Evolutionary conservation across 176 grass and related monocot species (phyloP), one percentile per base, ranked within the genome.

Genomic region (Panicum miliaceum): DNA sequence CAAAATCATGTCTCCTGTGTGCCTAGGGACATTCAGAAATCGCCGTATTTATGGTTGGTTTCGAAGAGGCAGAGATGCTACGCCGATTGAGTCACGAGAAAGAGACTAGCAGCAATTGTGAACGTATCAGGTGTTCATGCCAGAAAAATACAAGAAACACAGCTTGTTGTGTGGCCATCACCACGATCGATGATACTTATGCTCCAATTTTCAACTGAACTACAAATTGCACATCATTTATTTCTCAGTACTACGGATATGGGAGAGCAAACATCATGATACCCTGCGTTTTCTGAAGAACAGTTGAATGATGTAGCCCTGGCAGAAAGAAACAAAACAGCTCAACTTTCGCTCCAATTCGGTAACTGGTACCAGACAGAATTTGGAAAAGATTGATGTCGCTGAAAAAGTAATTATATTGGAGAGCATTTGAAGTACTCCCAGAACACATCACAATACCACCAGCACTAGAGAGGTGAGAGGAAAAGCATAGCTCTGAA

Each of bases 41-140:
- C 16, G 27, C 61, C 16, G 42, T 79, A 16, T 72, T 80, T 86
- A 73, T 64, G 84, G 43, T 80, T 86, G 67, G 62, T 79, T 80
- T 29, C 46, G 36, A 35, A 8, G 23, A 8, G 8, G 11, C 5
- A 5, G 32, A 16, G 48, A 15, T 74, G 38, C 32, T 18, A 53
- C 36, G 35, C n/a, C 1, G 37, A 77, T 73, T 25, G 25, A 80
- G 12, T 71, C 58, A 54, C 50, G 36, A 81, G 84, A 86, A 79
- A 81, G 45, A 56, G 68, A 64, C 66, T 22, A 16, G 66, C n/a
- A 67, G 66, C 29, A 32, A 2, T 75, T 75, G 68, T 65, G 69
- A 81, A 75, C 20, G 18, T 72, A 13, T 54, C 57, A 27, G 67
- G 43, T 73, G 75, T 66, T 74, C 84, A 57, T 66, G 57, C 84